phyloP scores from a whole-genome alignment of 192 early-diverging fungal species.

The Cetraspora pellucida region DNA sequence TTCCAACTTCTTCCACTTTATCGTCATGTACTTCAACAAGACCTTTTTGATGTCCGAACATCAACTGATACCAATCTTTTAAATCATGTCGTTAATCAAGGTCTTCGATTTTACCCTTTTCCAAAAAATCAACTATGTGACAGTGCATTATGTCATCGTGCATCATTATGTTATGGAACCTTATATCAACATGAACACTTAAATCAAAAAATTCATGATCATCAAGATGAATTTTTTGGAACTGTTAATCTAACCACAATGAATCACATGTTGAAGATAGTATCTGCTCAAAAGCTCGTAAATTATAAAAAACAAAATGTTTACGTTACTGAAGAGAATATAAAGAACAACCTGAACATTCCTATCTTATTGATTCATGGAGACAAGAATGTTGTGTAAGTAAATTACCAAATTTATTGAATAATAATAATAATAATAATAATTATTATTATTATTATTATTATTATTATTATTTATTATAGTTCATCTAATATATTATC shows the following conservation, averaged over 20 bases:
- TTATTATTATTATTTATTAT: too few species aligned
- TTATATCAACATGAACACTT: constrained; percentile 46
- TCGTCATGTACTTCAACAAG: not conserved
- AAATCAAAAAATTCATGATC: constrained; percentile 43
- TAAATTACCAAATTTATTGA: not conserved
- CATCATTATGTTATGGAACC: constrained; percentile 40
- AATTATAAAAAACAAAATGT: constrained; percentile 35
- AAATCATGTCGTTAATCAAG: constrained; percentile 38
- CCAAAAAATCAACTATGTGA: constrained; percentile 39
- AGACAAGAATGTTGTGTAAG: constrained; percentile 45
- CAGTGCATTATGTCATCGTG: constrained; percentile 43
- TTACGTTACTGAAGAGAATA: constrained; percentile 38
- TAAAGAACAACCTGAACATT: constrained; percentile 37
- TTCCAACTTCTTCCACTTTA: not conserved
- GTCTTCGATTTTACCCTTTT: constrained; percentile 43
- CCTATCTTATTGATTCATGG: constrained; percentile 46
- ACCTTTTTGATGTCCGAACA: constrained; percentile 16
- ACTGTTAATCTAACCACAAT: constrained; percentile 42
- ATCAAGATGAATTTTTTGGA: constrained; percentile 41
- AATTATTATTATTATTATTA: too few species aligned
- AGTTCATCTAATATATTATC: not conserved
- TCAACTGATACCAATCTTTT: constrained; percentile 34
- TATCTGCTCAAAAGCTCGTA: constrained; percentile 34
- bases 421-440: too few species aligned
- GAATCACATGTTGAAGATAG: constrained; percentile 30